These are phyloP conservation scores for Kwoniella botswanensis DNA, from an alignment of 768 basidiomycete genomes.

Conservation along the genomic window DNA sequence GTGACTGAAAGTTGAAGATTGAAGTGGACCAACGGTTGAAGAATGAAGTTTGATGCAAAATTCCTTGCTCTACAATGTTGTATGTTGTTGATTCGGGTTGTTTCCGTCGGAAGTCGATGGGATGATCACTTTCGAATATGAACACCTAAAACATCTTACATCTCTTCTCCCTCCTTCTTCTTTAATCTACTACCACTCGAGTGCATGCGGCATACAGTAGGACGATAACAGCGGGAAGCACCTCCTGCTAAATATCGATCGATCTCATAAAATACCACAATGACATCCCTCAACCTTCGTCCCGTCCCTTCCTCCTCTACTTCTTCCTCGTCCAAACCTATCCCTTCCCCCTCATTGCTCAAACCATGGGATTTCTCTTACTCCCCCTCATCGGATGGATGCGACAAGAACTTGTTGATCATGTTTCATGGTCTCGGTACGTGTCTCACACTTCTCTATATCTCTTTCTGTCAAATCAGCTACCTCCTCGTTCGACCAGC, in stretches of 20 bases:
- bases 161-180: neutral
- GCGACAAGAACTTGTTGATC: constrained; percentile 53
- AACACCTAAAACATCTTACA: neutral
- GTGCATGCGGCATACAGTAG: neutral
- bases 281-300: constrained; percentile 41
- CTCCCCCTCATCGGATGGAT: constrained; percentile 41
- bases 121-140: neutral
- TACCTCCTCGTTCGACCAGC: neutral
- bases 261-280: neutral
- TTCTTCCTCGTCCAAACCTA: constrained; percentile 25
- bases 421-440: constrained; percentile 57
- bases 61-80: neutral
- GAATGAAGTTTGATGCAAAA: neutral
- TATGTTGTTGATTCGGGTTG: neutral
- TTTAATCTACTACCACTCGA: neutral
- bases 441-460: constrained; percentile 1
- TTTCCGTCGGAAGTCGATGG: constrained; percentile 8
- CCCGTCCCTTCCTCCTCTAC: constrained; percentile 24
- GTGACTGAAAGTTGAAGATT: too few species aligned
- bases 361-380: constrained; percentile 53
- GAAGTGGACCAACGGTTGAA: too few species aligned
- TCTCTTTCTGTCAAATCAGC: too few species aligned
- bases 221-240: too few species aligned
- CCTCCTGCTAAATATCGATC: too few species aligned
- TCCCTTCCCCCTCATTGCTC: constrained; percentile 35